Conservation (phyloP, 164 flowering plant species). For the Kalanchoe fedtschenkoi region DNA sequence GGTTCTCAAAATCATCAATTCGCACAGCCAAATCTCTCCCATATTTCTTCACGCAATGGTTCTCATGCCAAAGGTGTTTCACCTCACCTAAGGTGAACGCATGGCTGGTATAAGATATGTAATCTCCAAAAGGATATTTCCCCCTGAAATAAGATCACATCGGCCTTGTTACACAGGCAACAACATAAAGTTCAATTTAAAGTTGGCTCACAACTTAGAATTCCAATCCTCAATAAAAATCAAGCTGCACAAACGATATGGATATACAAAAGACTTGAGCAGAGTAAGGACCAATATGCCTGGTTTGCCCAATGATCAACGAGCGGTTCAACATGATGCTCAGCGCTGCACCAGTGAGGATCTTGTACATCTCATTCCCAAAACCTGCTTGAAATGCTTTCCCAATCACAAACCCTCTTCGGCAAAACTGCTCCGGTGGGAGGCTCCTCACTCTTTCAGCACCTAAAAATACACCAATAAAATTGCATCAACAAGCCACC, state of each 20-base stretch:
- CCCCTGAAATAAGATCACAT: slow-evolving; percentile 42
- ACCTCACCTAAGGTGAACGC: slow-evolving; percentile 82
- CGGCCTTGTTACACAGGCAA: slow-evolving; percentile 6
- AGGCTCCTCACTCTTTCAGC: slow-evolving; percentile 60
- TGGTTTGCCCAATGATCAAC: slow-evolving; percentile 94
- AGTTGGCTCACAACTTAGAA: neutral
- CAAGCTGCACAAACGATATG: neutral
- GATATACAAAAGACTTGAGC: slow-evolving; percentile 49
- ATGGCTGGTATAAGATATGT: slow-evolving; percentile 55
- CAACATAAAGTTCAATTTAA: neutral
- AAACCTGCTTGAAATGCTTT: slow-evolving; percentile 96
- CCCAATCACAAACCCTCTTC: slow-evolving; percentile 84
- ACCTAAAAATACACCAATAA: slow-evolving; percentile 35
- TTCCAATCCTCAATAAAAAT: neutral
- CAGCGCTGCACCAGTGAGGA: slow-evolving; percentile 71
- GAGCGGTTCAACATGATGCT: slow-evolving; percentile 89
- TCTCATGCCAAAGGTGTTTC: slow-evolving; percentile 84
- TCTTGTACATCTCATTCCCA: slow-evolving; percentile 98
- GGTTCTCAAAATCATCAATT: slow-evolving; percentile 83
- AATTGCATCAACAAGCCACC: neutral
- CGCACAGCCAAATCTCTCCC: slow-evolving; percentile 57
- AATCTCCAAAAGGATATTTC: slow-evolving; percentile 80
- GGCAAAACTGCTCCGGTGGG: slow-evolving; percentile 77
- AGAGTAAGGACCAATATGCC: slow-evolving; percentile 94
- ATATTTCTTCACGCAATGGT: slow-evolving; percentile 51